Base-by-base conservation (phyloP, 2,329 filamentous ascomycete genomes). In the Aureobasidium musti region DNA sequence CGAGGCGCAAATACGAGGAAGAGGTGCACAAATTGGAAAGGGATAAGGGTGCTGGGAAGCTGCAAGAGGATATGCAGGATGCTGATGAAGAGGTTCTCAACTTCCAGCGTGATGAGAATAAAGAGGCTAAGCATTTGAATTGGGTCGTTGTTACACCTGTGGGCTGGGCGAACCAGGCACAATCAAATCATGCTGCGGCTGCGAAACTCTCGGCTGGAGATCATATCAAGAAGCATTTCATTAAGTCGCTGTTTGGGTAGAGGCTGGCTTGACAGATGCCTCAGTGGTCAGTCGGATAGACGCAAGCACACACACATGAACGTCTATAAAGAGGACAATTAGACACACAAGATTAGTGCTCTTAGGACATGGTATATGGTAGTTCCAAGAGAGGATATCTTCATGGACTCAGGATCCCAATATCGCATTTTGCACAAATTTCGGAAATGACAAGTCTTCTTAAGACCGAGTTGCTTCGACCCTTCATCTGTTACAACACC, bases 51-150 rank as follows among this genome's bases (percentile, higher is more conserved):
- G 33, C 19, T 17, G 47, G 52, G 6, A 56, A n/a, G 30, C 8
- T 56, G 47, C 23, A n/a, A 10, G 28, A 56, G 23, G 52, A 23
- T 33, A 56, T 56, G 28, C 28, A 35, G 10, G 52, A 56, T 5
- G 52, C 52, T 3, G 52, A 56, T 14, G 52, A 56, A 21, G 52
- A 56, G 35, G 52, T 56, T 39, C 14, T 35, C 19, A 56, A 56
- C 19, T 39, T 56, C 4, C 52, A 35, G 3, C 8, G 30, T 5
- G 52, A 56, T 56, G 52, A 56, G 21, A 39, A 35, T 10, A 56
- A 56, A 10, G 52, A 56, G 52, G 52, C 52, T 23, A 23, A 56
- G 35, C 52, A 56, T 56, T 26, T 56, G 33, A 35, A 23, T 23
- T 56, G 52, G 52, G n/a, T 56, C 39, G 52, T 56, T 6, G 28